Percentiles rank a stretch among this genome's conserved stretches.
phyloP scores from a whole-genome alignment of 345 rosid genomes.

The Eucalyptus pauciflora region DNA sequence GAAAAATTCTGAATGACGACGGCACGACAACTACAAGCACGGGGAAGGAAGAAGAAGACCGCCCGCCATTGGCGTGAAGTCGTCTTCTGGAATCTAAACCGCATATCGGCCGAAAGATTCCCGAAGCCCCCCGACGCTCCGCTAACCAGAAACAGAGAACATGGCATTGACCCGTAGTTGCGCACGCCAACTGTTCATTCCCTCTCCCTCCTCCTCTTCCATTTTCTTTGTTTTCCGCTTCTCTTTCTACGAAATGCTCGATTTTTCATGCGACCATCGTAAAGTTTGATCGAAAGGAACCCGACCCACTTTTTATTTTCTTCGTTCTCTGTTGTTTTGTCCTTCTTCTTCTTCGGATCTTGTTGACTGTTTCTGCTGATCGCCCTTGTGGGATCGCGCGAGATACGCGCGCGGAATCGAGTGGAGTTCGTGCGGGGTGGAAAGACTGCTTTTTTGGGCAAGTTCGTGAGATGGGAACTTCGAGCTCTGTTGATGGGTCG shows the following conservation, averaged over 20 bases:
- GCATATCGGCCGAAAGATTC: conserved; percentile 9
- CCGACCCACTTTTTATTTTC: background rate
- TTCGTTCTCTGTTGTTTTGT: background rate
- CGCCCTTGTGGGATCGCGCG: background rate
- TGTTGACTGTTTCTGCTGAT: background rate
- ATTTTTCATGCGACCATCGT: background rate
- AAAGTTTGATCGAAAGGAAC: background rate
- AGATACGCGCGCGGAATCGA: background rate
- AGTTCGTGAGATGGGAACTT: background rate
- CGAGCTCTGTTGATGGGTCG: background rate
- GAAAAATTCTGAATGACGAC: background rate
- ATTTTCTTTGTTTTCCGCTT: no score
- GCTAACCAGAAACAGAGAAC: background rate
- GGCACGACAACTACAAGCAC: background rate
- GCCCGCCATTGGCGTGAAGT: background rate
- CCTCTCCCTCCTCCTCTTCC: background rate
- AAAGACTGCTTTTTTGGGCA: background rate
- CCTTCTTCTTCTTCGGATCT: background rate
- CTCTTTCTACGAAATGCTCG: background rate
- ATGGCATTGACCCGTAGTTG: conserved; percentile 35
- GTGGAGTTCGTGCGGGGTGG: background rate
- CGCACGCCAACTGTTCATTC: background rate
- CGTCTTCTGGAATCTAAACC: conserved; percentile 1
- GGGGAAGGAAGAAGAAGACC: background rate
- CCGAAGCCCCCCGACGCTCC: background rate